phyloP scores from a whole-genome alignment of 148 eudicot species.

The Rhododendron molle region DNA sequence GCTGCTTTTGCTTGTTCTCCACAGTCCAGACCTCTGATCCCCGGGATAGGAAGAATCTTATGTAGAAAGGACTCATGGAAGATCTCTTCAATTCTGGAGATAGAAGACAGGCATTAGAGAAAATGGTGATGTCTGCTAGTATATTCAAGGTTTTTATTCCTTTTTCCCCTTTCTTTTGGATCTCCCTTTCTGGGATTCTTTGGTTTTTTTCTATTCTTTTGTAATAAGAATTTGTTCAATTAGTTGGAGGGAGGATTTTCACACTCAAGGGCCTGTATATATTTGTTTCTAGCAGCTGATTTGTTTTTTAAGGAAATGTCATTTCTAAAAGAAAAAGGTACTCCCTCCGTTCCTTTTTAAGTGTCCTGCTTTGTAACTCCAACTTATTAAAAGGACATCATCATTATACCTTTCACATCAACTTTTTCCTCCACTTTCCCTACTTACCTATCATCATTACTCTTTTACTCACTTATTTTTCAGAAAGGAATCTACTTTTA shows the following conservation, averaged over 20 bases:
- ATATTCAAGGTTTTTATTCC: background rate
- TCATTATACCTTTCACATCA: no score
- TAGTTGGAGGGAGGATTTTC: background rate
- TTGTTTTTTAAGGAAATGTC: background rate
- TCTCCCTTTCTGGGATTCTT: conserved; percentile 27
- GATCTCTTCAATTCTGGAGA: background rate
- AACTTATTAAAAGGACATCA: no score
- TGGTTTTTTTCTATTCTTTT: conserved; percentile 40
- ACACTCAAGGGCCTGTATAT: background rate
- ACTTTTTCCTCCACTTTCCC: no score
- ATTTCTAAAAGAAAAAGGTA: background rate
- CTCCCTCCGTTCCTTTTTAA: no score
- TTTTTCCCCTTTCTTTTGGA: background rate
- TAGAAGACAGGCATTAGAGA: background rate
- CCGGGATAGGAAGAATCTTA: background rate
- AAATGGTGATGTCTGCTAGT: conserved; percentile 12
- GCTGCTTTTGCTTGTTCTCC: conserved; percentile 16
- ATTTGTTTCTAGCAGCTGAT: background rate
- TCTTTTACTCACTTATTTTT: no score
- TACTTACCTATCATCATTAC: no score
- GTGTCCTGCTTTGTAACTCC: no score
- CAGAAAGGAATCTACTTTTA: no score
- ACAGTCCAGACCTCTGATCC: conserved; percentile 15
- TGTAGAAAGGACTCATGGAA: background rate
- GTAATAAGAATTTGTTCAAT: conserved; percentile 29